These are phyloP conservation scores for Arthrinium puccinioides DNA, from an alignment of 2,329 filamentous ascomycete genomes.

Conservation along the genomic window DNA sequence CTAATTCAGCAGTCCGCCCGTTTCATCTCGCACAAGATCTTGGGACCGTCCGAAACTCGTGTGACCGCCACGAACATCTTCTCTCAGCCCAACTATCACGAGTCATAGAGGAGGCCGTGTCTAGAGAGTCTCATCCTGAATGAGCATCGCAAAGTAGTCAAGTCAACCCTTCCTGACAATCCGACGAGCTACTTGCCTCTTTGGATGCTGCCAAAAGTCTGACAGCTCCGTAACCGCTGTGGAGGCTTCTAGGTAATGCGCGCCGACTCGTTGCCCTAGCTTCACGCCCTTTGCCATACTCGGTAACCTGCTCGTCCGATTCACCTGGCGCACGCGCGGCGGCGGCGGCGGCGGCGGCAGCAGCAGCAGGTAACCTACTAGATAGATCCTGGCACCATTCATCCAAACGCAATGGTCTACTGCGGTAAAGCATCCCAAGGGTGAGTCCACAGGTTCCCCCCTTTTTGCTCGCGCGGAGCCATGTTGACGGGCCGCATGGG, in stretches of 20 bases:
- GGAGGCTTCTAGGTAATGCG: slow-evolving; percentile 12
- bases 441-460: background rate
- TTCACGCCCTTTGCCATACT: slow-evolving; percentile 7
- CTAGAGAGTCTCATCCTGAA: too few species aligned
- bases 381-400: background rate
- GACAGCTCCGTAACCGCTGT: slow-evolving; percentile 13
- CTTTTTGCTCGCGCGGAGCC: too few species aligned
- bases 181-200: slow-evolving; percentile 5
- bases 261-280: slow-evolving; percentile 9
- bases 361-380: background rate
- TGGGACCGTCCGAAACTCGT: background rate
- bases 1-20: too few species aligned
- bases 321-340: background rate
- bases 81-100: too few species aligned
- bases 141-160: background rate
- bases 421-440: slow-evolving; percentile 50
- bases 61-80: too few species aligned
- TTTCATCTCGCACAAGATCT: background rate
- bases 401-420: slow-evolving; percentile 41
- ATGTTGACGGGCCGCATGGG: too few species aligned
- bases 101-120: too few species aligned
- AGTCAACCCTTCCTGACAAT: background rate
- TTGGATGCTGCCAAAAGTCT: slow-evolving; percentile 8
- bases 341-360: background rate
- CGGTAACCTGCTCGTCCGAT: slow-evolving; percentile 7